Evolutionary conservation across 208 protist species (phyloP).

Genomic region (Porcisia deanei): DNA sequence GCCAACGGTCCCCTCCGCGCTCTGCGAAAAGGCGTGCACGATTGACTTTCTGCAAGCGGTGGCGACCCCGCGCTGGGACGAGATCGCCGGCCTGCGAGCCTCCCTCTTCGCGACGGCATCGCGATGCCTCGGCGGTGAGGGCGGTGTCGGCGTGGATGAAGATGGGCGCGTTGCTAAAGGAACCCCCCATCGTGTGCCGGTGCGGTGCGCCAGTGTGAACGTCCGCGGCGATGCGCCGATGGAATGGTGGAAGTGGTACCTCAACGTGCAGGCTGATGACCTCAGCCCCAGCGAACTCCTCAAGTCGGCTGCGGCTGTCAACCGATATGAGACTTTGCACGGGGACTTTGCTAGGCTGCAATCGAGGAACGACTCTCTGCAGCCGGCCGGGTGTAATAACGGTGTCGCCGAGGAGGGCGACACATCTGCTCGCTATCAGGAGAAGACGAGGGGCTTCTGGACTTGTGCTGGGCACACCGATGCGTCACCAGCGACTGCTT

Average conservation of each 20-base stretch:
- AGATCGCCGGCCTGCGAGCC: conserved; percentile 22
- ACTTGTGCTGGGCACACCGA: conserved; percentile 6
- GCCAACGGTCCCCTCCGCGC: not conserved
- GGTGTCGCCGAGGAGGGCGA: too few relatives aligned
- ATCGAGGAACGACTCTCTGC: not conserved
- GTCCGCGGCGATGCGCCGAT: conserved; percentile 32
- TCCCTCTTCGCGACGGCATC: conserved; percentile 1
- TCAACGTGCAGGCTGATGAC: conserved; percentile 6
- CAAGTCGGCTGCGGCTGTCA: not conserved
- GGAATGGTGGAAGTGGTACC: conserved; percentile 29
- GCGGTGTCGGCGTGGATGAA: not conserved
- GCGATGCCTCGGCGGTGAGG: not conserved
- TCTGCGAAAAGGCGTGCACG: not conserved
- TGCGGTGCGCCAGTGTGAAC: conserved; percentile 23
- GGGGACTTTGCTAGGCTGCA: not conserved
- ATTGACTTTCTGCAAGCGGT: conserved; percentile 29
- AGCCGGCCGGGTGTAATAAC: not conserved
- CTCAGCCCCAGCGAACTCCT: not conserved
- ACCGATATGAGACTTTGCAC: not conserved
- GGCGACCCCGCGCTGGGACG: conserved; percentile 25
- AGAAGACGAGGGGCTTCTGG: conserved; percentile 1
- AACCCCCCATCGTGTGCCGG: not conserved
- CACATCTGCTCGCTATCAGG: not conserved
- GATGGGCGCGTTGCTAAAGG: not conserved
- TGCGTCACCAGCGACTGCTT: not conserved